A percentile compares a stretch with the other conserved stretches of the same genome.
Conservation (phyloP, 2,329 filamentous ascomycete species). For the Westerdykella sp. region DNA sequence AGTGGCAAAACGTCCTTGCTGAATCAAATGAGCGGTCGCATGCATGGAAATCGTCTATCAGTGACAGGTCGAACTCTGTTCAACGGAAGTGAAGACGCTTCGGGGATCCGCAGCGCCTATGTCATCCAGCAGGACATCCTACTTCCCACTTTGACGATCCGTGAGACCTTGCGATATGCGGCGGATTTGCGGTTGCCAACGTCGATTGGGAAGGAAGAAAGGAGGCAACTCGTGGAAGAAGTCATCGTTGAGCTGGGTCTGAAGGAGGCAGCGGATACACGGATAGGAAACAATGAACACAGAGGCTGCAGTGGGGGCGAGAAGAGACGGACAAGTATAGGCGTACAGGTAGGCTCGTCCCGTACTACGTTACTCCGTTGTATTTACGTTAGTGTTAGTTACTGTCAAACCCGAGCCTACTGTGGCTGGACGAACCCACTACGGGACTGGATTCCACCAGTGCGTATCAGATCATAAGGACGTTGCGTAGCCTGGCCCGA, state of each 20-base stretch:
- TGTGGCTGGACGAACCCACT: constrained; percentile 75
- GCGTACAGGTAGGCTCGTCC: constrained; percentile 51
- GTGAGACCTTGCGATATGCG: constrained; percentile 68
- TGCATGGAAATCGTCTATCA: constrained; percentile 50
- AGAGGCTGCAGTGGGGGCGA: constrained; percentile 75
- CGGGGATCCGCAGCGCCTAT: constrained; percentile 57
- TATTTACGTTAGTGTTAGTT: constrained; percentile 34
- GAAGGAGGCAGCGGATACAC: constrained; percentile 70
- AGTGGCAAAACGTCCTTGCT: constrained; percentile 57
- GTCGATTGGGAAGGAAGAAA: constrained; percentile 53
- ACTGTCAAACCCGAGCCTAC: constrained; percentile 68
- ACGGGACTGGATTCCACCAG: constrained; percentile 72
- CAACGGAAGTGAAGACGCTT: constrained; percentile 50
- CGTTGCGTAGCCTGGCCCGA: constrained; percentile 59
- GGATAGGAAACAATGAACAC: constrained; percentile 64
- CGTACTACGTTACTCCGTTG: background rate
- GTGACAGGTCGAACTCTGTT: constrained; percentile 54
- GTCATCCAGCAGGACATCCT: constrained; percentile 73
- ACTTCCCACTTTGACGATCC: constrained; percentile 65
- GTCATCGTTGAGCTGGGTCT: constrained; percentile 69
- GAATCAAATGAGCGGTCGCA: constrained; percentile 64
- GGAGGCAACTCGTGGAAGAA: constrained; percentile 62
- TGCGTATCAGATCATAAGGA: constrained; percentile 66
- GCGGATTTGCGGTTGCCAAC: constrained; percentile 65
- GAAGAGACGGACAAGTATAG: constrained; percentile 69